Evolutionary conservation across 2,329 filamentous ascomycete species (phyloP).

Genomic region (Nannizzia gypsea): DNA sequence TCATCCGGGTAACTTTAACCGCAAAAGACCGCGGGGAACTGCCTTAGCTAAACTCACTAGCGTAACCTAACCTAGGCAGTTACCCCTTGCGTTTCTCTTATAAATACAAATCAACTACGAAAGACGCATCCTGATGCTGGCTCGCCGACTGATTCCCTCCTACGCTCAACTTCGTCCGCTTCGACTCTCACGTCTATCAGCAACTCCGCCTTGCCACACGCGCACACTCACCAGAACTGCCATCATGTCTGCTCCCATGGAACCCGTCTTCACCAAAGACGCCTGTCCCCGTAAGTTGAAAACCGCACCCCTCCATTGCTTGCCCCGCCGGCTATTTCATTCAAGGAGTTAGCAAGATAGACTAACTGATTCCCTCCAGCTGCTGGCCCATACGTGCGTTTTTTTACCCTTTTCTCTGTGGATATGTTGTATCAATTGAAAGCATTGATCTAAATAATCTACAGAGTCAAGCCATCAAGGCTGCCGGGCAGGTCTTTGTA

Average conservation of each 20-base stretch:
- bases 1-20: background rate
- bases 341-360: background rate
- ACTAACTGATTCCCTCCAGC: constrained; percentile 9
- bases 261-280: constrained; percentile 30
- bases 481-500: constrained; percentile 56
- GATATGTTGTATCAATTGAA: background rate
- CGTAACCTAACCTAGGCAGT: background rate
- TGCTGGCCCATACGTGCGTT: constrained; percentile 34
- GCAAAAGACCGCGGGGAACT: background rate
- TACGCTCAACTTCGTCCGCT: background rate
- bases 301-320: background rate
- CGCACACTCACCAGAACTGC: background rate
- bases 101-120: background rate
- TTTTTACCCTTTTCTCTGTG: background rate
- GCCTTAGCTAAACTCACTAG: no score
- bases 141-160: background rate
- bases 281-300: constrained; percentile 35
- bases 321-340: background rate
- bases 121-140: background rate
- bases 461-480: constrained; percentile 51
- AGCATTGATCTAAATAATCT: constrained; percentile 1
- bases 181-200: background rate
- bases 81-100: background rate
- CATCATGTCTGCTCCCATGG: constrained; percentile 30
- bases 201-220: background rate